These are phyloP conservation scores for Perkinsus marinus DNA, from an alignment of 169 alveolate species.

Conservation along the genomic window DNA sequence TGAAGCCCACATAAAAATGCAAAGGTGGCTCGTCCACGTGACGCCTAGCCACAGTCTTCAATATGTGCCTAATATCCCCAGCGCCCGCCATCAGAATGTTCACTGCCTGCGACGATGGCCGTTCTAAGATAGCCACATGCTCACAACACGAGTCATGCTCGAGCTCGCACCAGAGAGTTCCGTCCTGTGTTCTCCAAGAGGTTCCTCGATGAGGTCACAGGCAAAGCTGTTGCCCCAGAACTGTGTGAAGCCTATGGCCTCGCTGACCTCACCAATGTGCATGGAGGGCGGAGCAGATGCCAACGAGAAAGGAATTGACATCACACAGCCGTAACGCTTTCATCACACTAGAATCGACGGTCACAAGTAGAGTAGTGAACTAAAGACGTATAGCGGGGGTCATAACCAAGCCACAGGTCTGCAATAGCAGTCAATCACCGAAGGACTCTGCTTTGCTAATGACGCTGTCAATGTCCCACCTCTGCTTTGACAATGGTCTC, in stretches of 20 bases:
- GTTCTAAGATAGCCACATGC: not conserved
- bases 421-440: too few relatives aligned
- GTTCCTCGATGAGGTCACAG: slow-evolving; percentile 31
- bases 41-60: slow-evolving; percentile 33
- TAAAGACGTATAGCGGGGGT: not conserved
- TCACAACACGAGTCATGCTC: not conserved
- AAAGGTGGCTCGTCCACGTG: slow-evolving; percentile 17
- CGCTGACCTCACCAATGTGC: not conserved
- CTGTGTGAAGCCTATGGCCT: slow-evolving; percentile 47
- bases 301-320: not conserved
- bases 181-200: slow-evolving; percentile 8
- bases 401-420: too few relatives aligned
- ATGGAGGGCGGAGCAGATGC: not conserved
- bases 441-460: too few relatives aligned
- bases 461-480: too few relatives aligned
- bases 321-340: too few relatives aligned
- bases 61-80: slow-evolving; percentile 52
- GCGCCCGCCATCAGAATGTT: slow-evolving; percentile 40
- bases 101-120: not conserved
- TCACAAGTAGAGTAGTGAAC: not conserved
- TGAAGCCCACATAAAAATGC: slow-evolving; percentile 8
- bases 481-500: not conserved
- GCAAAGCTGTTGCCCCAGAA: slow-evolving; percentile 53
- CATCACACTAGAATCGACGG: too few relatives aligned
- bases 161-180: slow-evolving; percentile 1